Conservation (phyloP, 768 basidiomycete genomes). For the Podaxis sp. region DNA sequence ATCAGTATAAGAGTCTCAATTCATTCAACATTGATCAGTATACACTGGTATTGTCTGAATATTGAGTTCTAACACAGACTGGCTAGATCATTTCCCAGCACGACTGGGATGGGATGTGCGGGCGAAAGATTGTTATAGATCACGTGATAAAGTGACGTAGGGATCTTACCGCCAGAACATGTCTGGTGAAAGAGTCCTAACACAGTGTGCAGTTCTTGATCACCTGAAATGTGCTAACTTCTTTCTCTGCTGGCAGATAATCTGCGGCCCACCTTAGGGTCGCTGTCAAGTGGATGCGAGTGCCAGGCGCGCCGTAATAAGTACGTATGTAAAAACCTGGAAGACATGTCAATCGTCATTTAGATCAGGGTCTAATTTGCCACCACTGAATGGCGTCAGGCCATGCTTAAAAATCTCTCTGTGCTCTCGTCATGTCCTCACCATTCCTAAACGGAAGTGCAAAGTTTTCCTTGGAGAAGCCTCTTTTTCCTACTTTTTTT, state of each 20-base stretch:
- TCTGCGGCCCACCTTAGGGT: not conserved
- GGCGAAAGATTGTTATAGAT: not conserved
- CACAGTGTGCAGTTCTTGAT: no score
- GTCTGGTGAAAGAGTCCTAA: no score
- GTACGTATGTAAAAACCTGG: not conserved
- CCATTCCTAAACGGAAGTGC: slow-evolving; percentile 2
- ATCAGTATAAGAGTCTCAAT: no score
- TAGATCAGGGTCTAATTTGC: not conserved
- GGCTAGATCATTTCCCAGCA: no score
- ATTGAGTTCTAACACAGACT: no score
- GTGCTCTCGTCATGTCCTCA: not conserved
- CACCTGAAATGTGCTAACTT: no score
- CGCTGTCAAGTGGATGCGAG: not conserved
- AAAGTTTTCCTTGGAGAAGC: not conserved
- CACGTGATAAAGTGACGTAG: not conserved
- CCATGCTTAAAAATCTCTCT: not conserved
- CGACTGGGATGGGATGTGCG: no score
- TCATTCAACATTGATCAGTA: no score
- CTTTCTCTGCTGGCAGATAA: no score
- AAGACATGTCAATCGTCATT: not conserved
- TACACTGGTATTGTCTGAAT: no score
- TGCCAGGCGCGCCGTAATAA: not conserved
- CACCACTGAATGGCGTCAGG: not conserved
- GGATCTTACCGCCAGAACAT: no score
- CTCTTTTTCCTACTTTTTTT: not conserved